Evolutionary conservation across 306 rosid genomes (phyloP).

Genomic region (Vigna angularis): DNA sequence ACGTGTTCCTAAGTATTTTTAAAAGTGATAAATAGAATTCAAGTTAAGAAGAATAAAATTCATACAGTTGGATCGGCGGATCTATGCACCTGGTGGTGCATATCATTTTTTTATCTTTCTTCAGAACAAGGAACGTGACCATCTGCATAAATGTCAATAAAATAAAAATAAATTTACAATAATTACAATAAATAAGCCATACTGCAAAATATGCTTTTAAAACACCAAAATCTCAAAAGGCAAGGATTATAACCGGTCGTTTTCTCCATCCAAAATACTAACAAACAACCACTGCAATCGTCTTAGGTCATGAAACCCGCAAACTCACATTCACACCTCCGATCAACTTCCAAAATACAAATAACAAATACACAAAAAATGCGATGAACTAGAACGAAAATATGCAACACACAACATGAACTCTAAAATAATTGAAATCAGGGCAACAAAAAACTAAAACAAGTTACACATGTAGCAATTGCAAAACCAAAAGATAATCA

Average conservation of each 20-base stretch:
- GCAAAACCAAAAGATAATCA: background rate
- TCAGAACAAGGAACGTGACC: conserved; percentile 35
- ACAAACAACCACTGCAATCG: background rate
- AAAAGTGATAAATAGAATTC: background rate
- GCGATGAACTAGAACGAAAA: background rate
- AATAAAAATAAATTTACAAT: background rate
- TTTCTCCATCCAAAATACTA: background rate
- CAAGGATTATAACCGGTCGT: too few relatives aligned
- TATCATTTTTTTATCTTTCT: conserved; percentile 55
- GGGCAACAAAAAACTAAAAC: background rate
- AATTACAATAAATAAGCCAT: background rate
- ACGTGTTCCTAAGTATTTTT: background rate
- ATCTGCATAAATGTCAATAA: conserved; percentile 45
- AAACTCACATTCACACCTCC: conserved; percentile 7
- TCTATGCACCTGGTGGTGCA: conserved; percentile 27
- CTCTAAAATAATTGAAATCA: background rate
- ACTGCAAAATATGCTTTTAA: background rate
- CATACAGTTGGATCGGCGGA: conserved; percentile 52
- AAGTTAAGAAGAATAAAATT: background rate
- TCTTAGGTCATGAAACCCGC: background rate
- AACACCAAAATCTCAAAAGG: background rate
- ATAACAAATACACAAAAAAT: background rate
- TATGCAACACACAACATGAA: background rate
- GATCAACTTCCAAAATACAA: background rate
- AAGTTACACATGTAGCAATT: too few relatives aligned